Evolutionary conservation across 2,329 filamentous ascomycete species (phyloP).

Genomic region (Aspergillus oerlinghausenensis): DNA sequence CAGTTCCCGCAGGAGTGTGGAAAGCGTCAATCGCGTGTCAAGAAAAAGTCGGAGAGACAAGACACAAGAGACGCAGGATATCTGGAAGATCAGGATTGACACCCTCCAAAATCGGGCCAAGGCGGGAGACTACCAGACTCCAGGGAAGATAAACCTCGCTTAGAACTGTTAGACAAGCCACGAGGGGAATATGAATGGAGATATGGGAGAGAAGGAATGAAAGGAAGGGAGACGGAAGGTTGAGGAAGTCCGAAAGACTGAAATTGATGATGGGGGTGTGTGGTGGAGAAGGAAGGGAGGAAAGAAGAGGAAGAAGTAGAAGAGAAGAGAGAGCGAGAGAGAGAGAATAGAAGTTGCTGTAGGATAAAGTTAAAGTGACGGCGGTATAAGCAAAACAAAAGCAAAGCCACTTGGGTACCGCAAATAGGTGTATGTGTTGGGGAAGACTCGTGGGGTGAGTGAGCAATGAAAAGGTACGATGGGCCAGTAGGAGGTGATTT

Average conservation of each 20-base stretch:
- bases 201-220: constrained; percentile 10
- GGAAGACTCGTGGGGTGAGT: background rate
- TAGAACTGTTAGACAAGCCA: constrained; percentile 6
- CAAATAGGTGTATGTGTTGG: background rate
- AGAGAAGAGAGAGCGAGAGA: constrained; percentile 16
- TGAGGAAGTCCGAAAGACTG: constrained; percentile 7
- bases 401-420: background rate
- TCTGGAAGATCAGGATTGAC: constrained; percentile 18
- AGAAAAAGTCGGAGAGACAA: constrained; percentile 5
- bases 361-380: constrained; percentile 2
- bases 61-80: constrained; percentile 4
- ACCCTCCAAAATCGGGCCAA: constrained; percentile 7
- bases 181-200: constrained; percentile 8
- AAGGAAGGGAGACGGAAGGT: constrained; percentile 9
- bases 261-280: constrained; percentile 14
- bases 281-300: constrained; percentile 18
- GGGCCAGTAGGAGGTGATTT: background rate
- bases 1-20: background rate
- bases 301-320: constrained; percentile 20
- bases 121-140: background rate
- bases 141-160: constrained; percentile 1
- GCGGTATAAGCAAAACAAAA: background rate
- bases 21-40: constrained; percentile 6
- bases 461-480: background rate
- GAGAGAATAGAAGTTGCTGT: background rate